phyloP scores from a whole-genome alignment of 2,329 filamentous ascomycete genomes.

The Tympanopsis confertula region DNA sequence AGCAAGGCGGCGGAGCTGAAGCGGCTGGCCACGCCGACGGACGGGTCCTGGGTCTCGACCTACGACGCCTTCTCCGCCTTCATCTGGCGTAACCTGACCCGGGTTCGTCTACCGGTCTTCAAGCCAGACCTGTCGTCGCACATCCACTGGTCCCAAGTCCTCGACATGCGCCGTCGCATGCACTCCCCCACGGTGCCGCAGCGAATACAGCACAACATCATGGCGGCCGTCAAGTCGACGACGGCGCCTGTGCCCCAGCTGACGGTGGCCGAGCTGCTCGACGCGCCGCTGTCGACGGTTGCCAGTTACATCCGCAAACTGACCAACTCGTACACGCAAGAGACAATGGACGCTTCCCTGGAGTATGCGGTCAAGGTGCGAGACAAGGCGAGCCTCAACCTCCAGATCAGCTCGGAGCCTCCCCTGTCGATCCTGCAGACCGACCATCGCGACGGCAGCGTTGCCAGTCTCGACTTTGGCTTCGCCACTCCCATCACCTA shows the following conservation, averaged over 20 bases:
- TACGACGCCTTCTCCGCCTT: constrained; percentile 30
- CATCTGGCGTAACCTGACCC: constrained; percentile 25
- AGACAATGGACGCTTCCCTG: constrained; percentile 15
- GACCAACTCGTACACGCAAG: constrained; percentile 20
- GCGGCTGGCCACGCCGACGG: constrained; percentile 15
- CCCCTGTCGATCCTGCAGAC: constrained; percentile 21
- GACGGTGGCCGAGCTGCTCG: constrained; percentile 12
- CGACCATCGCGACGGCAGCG: constrained; percentile 19
- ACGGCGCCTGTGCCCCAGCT: constrained; percentile 13
- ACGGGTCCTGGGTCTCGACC: constrained; percentile 28
- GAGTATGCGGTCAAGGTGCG: constrained; percentile 17
- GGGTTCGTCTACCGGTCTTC: constrained; percentile 19
- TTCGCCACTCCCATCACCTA: constrained; percentile 19
- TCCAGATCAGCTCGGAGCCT: constrained; percentile 20
- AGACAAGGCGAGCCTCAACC: constrained; percentile 20
- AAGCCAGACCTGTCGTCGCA: constrained; percentile 13
- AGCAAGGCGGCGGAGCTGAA: constrained; percentile 29
- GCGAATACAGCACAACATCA: constrained; percentile 22
- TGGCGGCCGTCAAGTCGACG: constrained; percentile 14
- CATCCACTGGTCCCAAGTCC: constrained; percentile 20
- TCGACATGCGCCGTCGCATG: constrained; percentile 25
- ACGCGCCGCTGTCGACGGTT: constrained; percentile 18
- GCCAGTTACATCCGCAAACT: constrained; percentile 22
- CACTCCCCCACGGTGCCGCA: constrained; percentile 15
- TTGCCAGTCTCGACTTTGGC: constrained; percentile 19